Evolutionary conservation across 192 early-diverging fungal species (phyloP).

Genomic region (Backusella morwellensis): DNA sequence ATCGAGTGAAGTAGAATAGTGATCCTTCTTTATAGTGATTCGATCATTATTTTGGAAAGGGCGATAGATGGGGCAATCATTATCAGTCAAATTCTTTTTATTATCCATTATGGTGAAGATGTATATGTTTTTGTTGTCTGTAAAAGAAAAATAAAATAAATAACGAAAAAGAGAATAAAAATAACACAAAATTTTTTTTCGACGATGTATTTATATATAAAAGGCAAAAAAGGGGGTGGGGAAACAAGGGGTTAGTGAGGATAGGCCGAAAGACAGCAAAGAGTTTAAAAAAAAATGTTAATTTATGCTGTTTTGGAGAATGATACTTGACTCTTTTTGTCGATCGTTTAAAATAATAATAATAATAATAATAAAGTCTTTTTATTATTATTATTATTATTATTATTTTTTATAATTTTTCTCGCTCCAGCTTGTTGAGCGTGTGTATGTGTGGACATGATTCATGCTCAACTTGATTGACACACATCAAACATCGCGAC

Average conservation of each 20-base stretch:
- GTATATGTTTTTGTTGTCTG: neutral
- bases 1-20: conserved; percentile 62
- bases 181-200: conserved; percentile 6
- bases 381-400: neutral
- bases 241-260: neutral
- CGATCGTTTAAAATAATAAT: conserved; percentile 13
- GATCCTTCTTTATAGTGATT: conserved; percentile 44
- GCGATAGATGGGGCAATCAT: conserved; percentile 33
- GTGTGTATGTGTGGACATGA: neutral
- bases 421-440: neutral
- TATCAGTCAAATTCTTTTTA: conserved; percentile 17
- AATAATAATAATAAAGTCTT: neutral
- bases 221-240: neutral
- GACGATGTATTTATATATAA: neutral
- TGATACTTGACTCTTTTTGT: conserved; percentile 15
- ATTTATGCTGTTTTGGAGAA: conserved; percentile 32
- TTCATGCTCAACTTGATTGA: neutral
- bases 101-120: neutral
- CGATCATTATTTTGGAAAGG: conserved; percentile 24
- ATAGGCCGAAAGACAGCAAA: conserved; percentile 13
- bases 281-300: conserved; percentile 20
- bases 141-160: conserved; percentile 6
- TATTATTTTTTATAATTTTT: neutral
- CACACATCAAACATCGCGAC: neutral
- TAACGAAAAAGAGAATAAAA: conserved; percentile 8